Percentiles rank a stretch among this genome's conserved stretches.
These are phyloP conservation scores for Pseudonitzschia pungens DNA, from an alignment of 108 stramenopile genomes.

Conservation along the genomic window DNA sequence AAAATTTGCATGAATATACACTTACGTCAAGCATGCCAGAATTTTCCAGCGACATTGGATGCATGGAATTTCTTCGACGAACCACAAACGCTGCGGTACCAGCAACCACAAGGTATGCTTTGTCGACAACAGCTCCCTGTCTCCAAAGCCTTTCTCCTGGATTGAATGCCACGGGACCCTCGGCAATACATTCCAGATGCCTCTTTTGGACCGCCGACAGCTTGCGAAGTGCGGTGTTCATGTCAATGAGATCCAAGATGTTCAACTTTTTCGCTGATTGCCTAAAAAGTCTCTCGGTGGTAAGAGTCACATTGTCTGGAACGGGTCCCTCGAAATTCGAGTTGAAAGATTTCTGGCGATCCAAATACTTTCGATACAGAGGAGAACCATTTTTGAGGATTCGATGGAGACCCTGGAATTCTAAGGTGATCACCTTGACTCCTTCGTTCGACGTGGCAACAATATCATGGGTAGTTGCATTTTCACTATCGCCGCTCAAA, in stretches of 20 bases:
- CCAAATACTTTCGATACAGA: slow-evolving; percentile 71
- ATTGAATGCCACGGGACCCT: slow-evolving; percentile 65
- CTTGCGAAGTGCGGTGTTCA: slow-evolving; percentile 80
- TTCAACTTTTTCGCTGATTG: slow-evolving; percentile 62
- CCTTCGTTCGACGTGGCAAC: slow-evolving; percentile 83
- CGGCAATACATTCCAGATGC: slow-evolving; percentile 81
- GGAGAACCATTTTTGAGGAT: slow-evolving; percentile 75
- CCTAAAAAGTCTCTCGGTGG: slow-evolving; percentile 33
- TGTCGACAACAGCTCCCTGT: slow-evolving; percentile 72
- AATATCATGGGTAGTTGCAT: slow-evolving; percentile 59
- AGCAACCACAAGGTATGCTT: slow-evolving; percentile 75
- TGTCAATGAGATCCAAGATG: slow-evolving; percentile 70
- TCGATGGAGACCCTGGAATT: slow-evolving; percentile 59
- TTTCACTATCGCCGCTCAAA: slow-evolving; percentile 68
- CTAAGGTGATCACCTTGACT: slow-evolving; percentile 84
- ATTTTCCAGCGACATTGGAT: slow-evolving; percentile 29
- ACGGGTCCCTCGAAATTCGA: slow-evolving; percentile 15
- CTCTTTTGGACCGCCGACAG: slow-evolving; percentile 84
- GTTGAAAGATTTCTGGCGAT: slow-evolving; percentile 50
- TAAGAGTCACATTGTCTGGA: neutral
- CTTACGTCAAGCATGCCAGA: slow-evolving; percentile 10
- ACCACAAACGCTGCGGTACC: slow-evolving; percentile 83
- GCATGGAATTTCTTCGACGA: slow-evolving; percentile 57
- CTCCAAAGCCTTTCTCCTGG: slow-evolving; percentile 83
- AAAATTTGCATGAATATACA: slow-evolving; percentile 6